These are phyloP conservation scores for Pyricularia sp. DNA, from an alignment of 2,329 filamentous ascomycete genomes.

Conservation along the genomic window DNA sequence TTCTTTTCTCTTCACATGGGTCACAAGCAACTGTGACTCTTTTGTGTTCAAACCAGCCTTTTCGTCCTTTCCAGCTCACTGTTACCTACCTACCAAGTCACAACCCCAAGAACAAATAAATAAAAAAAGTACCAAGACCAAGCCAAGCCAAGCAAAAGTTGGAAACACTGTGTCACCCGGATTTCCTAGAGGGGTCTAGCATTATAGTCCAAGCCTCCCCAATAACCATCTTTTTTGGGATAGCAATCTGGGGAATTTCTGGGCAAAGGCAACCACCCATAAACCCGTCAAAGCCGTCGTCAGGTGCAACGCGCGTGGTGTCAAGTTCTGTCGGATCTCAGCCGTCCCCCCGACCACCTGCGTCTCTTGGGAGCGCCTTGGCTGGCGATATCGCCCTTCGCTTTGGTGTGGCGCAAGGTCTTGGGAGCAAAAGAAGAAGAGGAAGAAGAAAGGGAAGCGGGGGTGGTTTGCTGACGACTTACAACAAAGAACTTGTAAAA, in stretches of 20 bases:
- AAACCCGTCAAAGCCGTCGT: neutral
- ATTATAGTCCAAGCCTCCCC: neutral
- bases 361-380: constrained; percentile 1
- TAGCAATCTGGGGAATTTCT: neutral
- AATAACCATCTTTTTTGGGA: neutral
- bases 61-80: too few relatives aligned
- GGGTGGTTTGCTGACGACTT: neutral
- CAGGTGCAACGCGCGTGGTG: neutral
- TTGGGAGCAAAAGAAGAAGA: neutral
- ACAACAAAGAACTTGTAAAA: neutral
- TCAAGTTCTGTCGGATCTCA: neutral
- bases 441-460: neutral
- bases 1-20: neutral
- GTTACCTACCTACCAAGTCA: neutral
- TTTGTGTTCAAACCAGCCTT: neutral
- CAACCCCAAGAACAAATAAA: neutral
- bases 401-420: neutral
- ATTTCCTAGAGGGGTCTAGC: neutral
- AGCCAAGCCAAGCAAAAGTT: neutral
- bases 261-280: neutral
- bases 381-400: neutral
- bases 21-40: neutral
- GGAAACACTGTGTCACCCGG: neutral
- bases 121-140: neutral
- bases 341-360: constrained; percentile 2